phyloP scores from a whole-genome alignment of 2,329 filamentous ascomycete genomes.

The Penicillium sp. region DNA sequence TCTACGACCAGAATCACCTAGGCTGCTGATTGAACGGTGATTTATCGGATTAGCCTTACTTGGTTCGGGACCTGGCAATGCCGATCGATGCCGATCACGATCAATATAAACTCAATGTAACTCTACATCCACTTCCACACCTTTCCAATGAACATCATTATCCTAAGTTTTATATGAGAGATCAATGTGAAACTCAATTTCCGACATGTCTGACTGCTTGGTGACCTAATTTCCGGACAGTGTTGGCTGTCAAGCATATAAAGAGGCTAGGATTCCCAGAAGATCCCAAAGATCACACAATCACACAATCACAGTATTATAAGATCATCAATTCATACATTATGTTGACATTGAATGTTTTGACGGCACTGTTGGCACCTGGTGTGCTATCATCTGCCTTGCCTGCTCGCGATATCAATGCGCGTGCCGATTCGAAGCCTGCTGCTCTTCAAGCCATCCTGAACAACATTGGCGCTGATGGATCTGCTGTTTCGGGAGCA shows the following conservation, averaged over 20 bases:
- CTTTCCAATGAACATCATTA: neutral
- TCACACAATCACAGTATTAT: neutral
- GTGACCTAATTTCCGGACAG: neutral
- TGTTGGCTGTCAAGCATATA: neutral
- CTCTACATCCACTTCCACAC: neutral
- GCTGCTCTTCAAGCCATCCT: neutral
- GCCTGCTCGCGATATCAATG: neutral
- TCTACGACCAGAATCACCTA: neutral
- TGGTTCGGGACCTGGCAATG: neutral
- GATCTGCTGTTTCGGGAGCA: neutral
- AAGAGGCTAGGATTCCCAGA: neutral
- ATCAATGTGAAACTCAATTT: neutral
- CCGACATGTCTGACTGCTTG: neutral
- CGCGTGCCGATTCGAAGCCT: neutral
- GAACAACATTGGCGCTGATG: neutral
- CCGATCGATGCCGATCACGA: neutral
- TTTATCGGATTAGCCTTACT: neutral
- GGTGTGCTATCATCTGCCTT: neutral
- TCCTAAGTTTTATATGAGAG: neutral
- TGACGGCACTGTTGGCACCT: neutral
- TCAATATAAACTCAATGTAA: neutral
- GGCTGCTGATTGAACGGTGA: neutral
- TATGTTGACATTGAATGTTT: neutral
- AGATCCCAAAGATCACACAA: too few species aligned
- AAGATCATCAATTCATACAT: neutral